Base-by-base conservation (phyloP, 2,329 filamentous ascomycete species). In the Magnaporthales sp. region DNA sequence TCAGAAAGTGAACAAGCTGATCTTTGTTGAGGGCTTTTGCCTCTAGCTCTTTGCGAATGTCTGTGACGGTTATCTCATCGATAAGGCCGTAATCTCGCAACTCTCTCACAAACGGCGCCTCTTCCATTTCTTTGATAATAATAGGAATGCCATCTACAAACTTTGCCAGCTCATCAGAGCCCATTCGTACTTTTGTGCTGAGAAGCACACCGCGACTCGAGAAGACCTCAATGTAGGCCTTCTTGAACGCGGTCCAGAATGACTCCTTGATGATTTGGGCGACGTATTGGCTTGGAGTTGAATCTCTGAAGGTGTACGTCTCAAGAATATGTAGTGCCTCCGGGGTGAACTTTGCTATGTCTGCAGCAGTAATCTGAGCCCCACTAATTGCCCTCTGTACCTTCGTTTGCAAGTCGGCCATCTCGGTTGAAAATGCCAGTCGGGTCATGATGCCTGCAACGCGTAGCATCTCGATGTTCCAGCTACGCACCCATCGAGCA, bases 401-500 rank as follows among this genome's bases (percentile, higher is more conserved):
- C 72, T 87, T 89, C 65, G 77, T 76, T 68, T 88, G 88, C 30
- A 97, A 81, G 63, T 91, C 88, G 4, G 81, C 80, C 92, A 98
- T 97, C 75, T 97, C 93, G 69, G 91, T 89, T 10, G 88, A 83
- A 79, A 96, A 99, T 1, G 93, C 91, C 69, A 99, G 86, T 64
- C 95, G 88, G 68, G 92, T 91, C 70, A 96, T 89, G 70, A 99
- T 93, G 56, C 95, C 95, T 22, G 94, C 92, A 31, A 93, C 91
- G 60, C 94, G 87, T 54, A 99, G 82, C 83, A 99, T 91, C 75
- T 98, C 95, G 26, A 92, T 84, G 73, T 99, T 99, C 96, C 95
- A 99, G 19, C 89, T 92, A 69, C 93, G 89, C 19, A 99, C 94
- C 83, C 93, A 97, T 67, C 93, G 88, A 19, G 95, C 96, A 75